phyloP scores from a whole-genome alignment of 83 land plant genomes.

The Picea abies region DNA sequence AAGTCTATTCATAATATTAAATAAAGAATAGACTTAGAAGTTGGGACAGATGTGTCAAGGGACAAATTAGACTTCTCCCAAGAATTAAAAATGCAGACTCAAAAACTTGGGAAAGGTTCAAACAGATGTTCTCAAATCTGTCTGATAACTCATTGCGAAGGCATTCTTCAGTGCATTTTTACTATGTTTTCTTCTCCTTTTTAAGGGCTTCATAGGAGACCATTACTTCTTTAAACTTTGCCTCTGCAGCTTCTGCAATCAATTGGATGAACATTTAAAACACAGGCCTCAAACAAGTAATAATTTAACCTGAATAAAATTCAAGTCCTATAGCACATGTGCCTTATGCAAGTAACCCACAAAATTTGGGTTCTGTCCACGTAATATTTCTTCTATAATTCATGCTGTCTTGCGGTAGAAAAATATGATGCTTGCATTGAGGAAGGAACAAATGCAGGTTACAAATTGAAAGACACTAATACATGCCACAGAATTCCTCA shows the following conservation, averaged over 20 bases:
- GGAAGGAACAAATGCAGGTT: neutral
- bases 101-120: neutral
- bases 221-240: conserved; percentile 73
- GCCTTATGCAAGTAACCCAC: no score
- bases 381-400: neutral
- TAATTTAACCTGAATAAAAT: no score
- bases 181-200: conserved; percentile 42
- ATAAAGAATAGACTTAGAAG: neutral
- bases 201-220: conserved; percentile 73
- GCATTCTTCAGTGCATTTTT: conserved; percentile 2
- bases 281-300: no score
- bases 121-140: neutral
- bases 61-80: conserved; percentile 1
- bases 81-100: neutral
- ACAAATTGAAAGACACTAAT: neutral
- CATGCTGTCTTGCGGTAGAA: no score
- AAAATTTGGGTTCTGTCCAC: neutral
- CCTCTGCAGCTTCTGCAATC: conserved; percentile 72
- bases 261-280: neutral
- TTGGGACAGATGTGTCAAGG: neutral
- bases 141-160: neutral
- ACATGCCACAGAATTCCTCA: no score
- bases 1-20: neutral
- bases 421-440: neutral
- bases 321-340: no score